Conservation (phyloP, 2,329 filamentous ascomycete species). For the Botryotinia calthae region DNA sequence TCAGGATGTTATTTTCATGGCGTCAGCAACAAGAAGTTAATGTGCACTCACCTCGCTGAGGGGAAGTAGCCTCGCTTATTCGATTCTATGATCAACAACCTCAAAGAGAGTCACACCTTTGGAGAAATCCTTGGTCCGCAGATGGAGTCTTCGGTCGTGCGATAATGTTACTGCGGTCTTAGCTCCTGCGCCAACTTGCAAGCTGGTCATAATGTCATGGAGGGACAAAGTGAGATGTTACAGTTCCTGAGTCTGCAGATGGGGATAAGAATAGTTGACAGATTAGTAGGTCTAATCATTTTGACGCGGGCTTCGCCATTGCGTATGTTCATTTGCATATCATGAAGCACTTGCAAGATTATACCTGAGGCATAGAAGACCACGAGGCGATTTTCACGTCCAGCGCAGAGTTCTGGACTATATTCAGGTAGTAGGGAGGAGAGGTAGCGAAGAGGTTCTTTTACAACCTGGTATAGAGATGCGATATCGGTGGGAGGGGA, state of each 20-base stretch:
- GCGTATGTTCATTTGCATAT: fast-evolving
- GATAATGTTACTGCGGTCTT: not conserved
- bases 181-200: not conserved
- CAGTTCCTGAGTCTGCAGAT: not conserved
- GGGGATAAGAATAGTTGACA: too few species aligned
- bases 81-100: not conserved
- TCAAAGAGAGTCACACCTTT: not conserved
- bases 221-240: fast-evolving
- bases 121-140: not conserved
- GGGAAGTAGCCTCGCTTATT: conserved; percentile 5
- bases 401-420: too few species aligned
- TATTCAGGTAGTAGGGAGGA: fast-evolving
- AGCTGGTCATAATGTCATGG: not conserved
- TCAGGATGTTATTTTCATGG: too few species aligned
- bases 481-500: not conserved
- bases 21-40: not conserved
- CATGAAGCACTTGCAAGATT: not conserved
- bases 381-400: fast-evolving
- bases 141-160: not conserved
- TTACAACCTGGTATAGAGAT: not conserved
- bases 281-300: not conserved
- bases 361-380: fast-evolving
- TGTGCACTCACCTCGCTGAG: not conserved
- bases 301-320: too few species aligned
- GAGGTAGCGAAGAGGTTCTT: not conserved